A percentile compares a stretch with the other conserved stretches of the same genome.
phyloP scores from a whole-genome alignment of 2,329 filamentous ascomycete genomes.

The Ramularia collo-cygni region DNA sequence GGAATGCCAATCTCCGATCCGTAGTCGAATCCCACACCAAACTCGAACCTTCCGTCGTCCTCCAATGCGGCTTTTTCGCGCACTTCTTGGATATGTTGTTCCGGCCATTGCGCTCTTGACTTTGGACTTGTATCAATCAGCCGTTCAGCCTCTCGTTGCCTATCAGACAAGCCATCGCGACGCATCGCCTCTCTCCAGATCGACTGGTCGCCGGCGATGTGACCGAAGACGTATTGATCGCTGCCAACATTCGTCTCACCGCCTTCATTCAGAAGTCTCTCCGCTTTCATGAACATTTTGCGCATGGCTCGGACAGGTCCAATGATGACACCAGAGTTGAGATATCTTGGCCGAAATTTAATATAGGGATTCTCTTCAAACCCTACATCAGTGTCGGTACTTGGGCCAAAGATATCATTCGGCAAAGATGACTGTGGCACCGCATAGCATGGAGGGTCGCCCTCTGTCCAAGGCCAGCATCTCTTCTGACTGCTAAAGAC shows the following conservation, averaged over 20 bases:
- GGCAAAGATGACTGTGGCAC: constrained; percentile 22
- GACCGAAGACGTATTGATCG: constrained; percentile 44
- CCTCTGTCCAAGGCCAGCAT: constrained; percentile 24
- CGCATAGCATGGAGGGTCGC: constrained; percentile 23
- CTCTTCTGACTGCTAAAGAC: constrained; percentile 28
- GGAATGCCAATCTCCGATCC: constrained; percentile 21
- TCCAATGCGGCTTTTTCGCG: constrained; percentile 29
- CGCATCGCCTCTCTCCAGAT: constrained; percentile 26
- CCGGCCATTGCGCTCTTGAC: no score
- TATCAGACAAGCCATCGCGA: no score
- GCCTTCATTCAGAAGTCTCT: no score
- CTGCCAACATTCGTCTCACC: constrained; percentile 27
- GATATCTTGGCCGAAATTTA: background rate
- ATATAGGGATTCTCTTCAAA: constrained; percentile 40
- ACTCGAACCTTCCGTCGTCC: constrained; percentile 35
- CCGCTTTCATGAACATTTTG: constrained; percentile 31
- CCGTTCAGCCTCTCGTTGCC: no score
- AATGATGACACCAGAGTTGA: constrained; percentile 36
- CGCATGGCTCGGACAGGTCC: constrained; percentile 31
- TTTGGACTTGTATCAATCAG: no score
- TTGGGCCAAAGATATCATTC: constrained; percentile 27
- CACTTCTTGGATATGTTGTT: constrained; percentile 18
- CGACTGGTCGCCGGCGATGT: constrained; percentile 41
- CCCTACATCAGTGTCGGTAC: constrained; percentile 26
- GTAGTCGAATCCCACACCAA: constrained; percentile 27